Evolutionary conservation across 164 flowering plant species (phyloP).

Genomic region (Nymphaea thermarum): DNA sequence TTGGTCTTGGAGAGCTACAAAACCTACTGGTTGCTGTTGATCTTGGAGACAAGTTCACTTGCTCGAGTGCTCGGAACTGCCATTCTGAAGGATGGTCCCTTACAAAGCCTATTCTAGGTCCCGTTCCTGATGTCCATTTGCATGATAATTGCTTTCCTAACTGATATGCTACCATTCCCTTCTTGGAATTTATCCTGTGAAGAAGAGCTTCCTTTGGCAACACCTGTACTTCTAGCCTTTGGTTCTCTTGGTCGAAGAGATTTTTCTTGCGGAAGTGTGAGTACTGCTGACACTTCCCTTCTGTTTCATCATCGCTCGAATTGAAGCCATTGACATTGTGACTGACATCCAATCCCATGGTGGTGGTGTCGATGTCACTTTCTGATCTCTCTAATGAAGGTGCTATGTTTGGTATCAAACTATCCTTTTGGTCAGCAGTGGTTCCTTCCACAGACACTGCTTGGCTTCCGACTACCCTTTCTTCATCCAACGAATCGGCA

Average conservation of each 20-base stretch:
- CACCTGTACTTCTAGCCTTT: slow-evolving; percentile 19
- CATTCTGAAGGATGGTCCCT: slow-evolving; percentile 68
- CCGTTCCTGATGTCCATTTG: slow-evolving; percentile 84
- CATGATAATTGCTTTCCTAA: slow-evolving; percentile 61
- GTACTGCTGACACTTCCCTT: slow-evolving; percentile 18
- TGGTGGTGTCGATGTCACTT: slow-evolving; percentile 7
- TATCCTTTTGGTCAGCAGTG: slow-evolving; percentile 3
- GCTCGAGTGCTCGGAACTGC: slow-evolving; percentile 52
- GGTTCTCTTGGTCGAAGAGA: slow-evolving; percentile 13
- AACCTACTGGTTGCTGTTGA: slow-evolving; percentile 16
- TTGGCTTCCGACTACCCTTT: background rate
- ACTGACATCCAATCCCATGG: slow-evolving; percentile 4
- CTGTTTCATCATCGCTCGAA: slow-evolving; percentile 19
- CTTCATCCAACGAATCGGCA: background rate
- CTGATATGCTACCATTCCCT: slow-evolving; percentile 44
- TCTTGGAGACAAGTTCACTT: slow-evolving; percentile 68
- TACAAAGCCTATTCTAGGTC: slow-evolving; percentile 75
- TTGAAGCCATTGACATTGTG: slow-evolving; percentile 10
- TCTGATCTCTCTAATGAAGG: slow-evolving; percentile 17
- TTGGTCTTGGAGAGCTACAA: slow-evolving; percentile 13
- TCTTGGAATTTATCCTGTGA: slow-evolving; percentile 53
- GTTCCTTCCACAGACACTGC: background rate
- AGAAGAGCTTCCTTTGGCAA: slow-evolving; percentile 43
- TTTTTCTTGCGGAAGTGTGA: slow-evolving; percentile 11
- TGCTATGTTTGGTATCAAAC: slow-evolving; percentile 26